Base-by-base conservation (phyloP, 2,329 filamentous ascomycete genomes). In the Apiospora aurea region DNA sequence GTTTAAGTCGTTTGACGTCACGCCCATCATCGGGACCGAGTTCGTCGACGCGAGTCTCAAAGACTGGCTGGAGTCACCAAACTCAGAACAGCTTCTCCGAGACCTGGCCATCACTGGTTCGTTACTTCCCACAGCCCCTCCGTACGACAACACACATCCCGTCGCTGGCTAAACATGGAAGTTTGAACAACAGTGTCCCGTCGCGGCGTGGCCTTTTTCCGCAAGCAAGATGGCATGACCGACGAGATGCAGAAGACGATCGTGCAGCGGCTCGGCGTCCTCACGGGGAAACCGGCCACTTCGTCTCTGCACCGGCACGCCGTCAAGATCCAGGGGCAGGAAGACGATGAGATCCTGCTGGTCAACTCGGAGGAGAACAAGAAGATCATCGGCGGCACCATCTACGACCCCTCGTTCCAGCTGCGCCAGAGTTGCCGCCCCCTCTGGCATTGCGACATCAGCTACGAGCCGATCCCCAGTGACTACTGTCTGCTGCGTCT, bases 131-230 rank as follows among this genome's bases (percentile, higher is more conserved):
- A 43, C 11, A 6, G n/a, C n/a, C n/a, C n/a, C n/a, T n/a, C n/a
- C n/a, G n/a, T n/a, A n/a, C n/a, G n/a, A n/a, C n/a, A n/a, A n/a
- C 41, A 43, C 41, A 11, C 41, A 5, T 43, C 41, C 41, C 11
- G 11, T 43, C 57, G 49, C n/a, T 29, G n/a, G 21, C 26, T 13
- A 69, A 43, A 24, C 73, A 46, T 44, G n/a, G 16, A 47, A 21
- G 24, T 13, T 29, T 53, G 18, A 18, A 5, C 2, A 29, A 61
- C n/a, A 61, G 89, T 91, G 73, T 90, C 90, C 0, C 86, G 88
- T 74, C 85, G 90, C 18, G 89, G 89, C 1, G 90, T 92, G 1
- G 89, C 92, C 53, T 91, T 92, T 80, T 90, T 92, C 87, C n/a
- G 90, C 18, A 83, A 85, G 11, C 90, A 92, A 73, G 82, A 89